Evolutionary conservation across 2,329 filamentous ascomycete species (phyloP).

Genomic region (Venturia asperata): DNA sequence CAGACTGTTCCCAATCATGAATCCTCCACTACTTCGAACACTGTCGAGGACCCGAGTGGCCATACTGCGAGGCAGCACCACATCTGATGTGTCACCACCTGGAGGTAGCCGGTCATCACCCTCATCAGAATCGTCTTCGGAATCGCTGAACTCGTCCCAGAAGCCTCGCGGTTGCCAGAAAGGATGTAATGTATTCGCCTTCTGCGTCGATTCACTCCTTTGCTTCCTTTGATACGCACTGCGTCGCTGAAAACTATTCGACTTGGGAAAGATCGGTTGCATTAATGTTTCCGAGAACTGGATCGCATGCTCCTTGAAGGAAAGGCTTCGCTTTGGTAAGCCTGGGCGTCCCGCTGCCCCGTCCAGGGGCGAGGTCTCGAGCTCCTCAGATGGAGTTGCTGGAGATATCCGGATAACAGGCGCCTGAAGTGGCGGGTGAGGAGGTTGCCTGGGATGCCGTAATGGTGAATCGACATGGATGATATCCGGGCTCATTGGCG

Average conservation of each 20-base stretch:
- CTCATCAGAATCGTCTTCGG: slow-evolving; percentile 31
- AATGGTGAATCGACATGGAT: slow-evolving; percentile 48
- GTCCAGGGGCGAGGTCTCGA: slow-evolving; percentile 29
- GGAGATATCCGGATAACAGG: slow-evolving; percentile 50
- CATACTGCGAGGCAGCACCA: slow-evolving; percentile 20
- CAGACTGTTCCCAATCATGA: slow-evolving; percentile 49
- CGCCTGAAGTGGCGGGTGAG: slow-evolving; percentile 36
- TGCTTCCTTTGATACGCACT: slow-evolving; percentile 23
- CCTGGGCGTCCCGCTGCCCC: slow-evolving; percentile 27
- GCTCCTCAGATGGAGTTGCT: slow-evolving; percentile 45
- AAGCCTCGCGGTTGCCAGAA: slow-evolving; percentile 59
- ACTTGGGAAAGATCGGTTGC: slow-evolving; percentile 15
- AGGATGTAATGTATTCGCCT: slow-evolving; percentile 45
- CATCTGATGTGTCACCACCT: slow-evolving; percentile 41
- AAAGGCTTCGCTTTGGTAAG: slow-evolving; percentile 30
- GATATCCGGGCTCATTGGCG: slow-evolving; percentile 16
- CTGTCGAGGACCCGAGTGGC: slow-evolving; percentile 30
- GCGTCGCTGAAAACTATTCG: slow-evolving; percentile 22
- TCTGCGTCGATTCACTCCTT: slow-evolving; percentile 24
- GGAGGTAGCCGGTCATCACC: slow-evolving; percentile 34
- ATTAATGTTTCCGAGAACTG: slow-evolving; percentile 18
- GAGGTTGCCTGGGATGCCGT: slow-evolving; percentile 51
- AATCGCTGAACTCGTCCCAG: slow-evolving; percentile 49
- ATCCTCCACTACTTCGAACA: slow-evolving; percentile 38
- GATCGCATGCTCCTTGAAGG: slow-evolving; percentile 19